Conservation (phyloP, 78 protist genomes). For the Anaeramoeba ignava region DNA sequence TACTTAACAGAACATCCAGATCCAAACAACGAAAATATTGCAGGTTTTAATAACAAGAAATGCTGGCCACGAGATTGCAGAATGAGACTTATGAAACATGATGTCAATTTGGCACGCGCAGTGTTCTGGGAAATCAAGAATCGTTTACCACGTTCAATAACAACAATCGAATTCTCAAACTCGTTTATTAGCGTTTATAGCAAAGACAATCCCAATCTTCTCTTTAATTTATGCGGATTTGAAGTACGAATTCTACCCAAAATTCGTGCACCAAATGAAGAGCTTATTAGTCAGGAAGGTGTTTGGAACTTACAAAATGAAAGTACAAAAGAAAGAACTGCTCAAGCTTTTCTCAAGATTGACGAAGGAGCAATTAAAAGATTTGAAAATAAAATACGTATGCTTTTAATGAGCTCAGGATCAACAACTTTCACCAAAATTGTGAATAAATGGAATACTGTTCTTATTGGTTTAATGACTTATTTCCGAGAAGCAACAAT, state of each 20-base stretch:
- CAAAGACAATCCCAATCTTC: constrained; percentile 70
- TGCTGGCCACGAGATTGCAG: constrained; percentile 98
- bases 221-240: constrained; percentile 92
- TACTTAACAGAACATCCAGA: constrained; percentile 98
- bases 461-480: constrained; percentile 90
- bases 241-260: constrained; percentile 93
- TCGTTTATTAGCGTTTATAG: constrained; percentile 84
- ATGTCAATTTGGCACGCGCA: constrained; percentile 97
- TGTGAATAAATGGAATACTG: constrained; percentile 97
- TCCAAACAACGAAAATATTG: constrained; percentile 98
- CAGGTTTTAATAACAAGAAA: constrained; percentile 94
- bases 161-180: constrained; percentile 82
- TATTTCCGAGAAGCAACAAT: constrained; percentile 94
- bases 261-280: constrained; percentile 51
- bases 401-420: constrained; percentile 92
- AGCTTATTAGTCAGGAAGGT: constrained; percentile 67
- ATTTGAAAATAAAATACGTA: constrained; percentile 90
- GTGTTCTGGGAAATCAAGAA: constrained; percentile 92
- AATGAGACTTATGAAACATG: constrained; percentile 97
- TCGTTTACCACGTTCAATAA: constrained; percentile 87
- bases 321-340: constrained; percentile 88
- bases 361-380: constrained; percentile 52
- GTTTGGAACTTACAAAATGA: constrained; percentile 95
- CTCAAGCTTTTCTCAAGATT: constrained; percentile 90
- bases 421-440: constrained; percentile 91